These are phyloP conservation scores for Ceratobasidium sp. DNA, from an alignment of 1,284 basidiomycete genomes.

Conservation along the genomic window DNA sequence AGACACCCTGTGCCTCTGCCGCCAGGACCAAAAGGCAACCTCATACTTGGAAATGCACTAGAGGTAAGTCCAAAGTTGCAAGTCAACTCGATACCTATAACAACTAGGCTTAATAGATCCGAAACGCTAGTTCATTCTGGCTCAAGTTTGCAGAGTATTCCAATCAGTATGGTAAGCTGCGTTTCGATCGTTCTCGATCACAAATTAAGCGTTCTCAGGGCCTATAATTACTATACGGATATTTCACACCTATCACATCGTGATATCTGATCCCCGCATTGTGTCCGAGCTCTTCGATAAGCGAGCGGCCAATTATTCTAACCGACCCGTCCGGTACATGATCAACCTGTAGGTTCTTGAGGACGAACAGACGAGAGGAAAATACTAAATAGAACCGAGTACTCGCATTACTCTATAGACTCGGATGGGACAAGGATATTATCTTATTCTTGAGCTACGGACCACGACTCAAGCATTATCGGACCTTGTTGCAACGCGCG, in stretches of 20 bases:
- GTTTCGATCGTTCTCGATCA: not conserved
- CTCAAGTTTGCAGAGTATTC: slow-evolving; percentile 32
- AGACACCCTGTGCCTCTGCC: slow-evolving; percentile 15
- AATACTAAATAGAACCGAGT: not conserved
- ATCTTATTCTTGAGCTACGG: slow-evolving; percentile 18
- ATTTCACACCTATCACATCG: not conserved
- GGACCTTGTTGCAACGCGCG: not conserved
- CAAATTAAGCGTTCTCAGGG: not conserved
- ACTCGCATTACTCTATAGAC: not conserved
- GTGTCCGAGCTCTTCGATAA: slow-evolving; percentile 13
- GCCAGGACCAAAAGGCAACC: slow-evolving; percentile 6
- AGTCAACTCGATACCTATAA: not conserved
- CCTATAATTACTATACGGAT: slow-evolving; percentile 22
- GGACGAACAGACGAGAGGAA: not conserved
- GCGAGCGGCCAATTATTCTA: slow-evolving; percentile 2
- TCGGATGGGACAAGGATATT: slow-evolving; percentile 18
- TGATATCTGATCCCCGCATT: not conserved
- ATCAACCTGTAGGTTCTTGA: slow-evolving; percentile 14
- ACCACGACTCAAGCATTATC: slow-evolving; percentile 2
- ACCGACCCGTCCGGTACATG: slow-evolving; percentile 13
- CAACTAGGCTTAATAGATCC: not conserved
- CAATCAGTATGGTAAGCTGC: slow-evolving; percentile 14
- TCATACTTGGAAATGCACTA: slow-evolving; percentile 19
- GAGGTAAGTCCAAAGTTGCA: not conserved
- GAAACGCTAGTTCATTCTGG: slow-evolving; percentile 29